Evolutionary conservation across 768 basidiomycete genomes (phyloP).

Genomic region (Suillus hirtellus): DNA sequence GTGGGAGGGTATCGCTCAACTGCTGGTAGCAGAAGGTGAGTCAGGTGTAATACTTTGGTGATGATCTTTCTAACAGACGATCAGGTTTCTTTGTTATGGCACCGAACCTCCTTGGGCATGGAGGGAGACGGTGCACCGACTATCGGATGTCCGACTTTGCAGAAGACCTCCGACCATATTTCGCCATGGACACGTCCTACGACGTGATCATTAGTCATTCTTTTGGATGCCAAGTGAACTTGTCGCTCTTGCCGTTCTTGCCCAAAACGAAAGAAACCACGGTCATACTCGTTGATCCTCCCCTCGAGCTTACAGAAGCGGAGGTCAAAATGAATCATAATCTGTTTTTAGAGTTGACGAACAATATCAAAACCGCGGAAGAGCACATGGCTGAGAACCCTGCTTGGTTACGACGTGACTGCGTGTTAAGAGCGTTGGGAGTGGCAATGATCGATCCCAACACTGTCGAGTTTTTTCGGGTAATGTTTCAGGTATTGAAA

Average conservation of each 20-base stretch:
- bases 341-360: background rate
- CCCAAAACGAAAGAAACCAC: conserved; percentile 13
- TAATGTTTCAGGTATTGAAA: background rate
- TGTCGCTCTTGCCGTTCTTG: conserved; percentile 20
- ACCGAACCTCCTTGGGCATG: conserved; percentile 29
- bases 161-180: conserved; percentile 15
- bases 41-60: conserved; percentile 2
- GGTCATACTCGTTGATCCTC: conserved; percentile 17
- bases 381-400: conserved; percentile 16
- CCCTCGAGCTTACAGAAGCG: conserved; percentile 1
- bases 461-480: background rate
- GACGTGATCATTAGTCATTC: conserved; percentile 25
- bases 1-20: conserved; percentile 16
- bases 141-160: background rate
- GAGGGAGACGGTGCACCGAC: conserved; percentile 1
- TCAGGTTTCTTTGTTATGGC: conserved; percentile 27
- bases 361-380: conserved; percentile 3
- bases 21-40: conserved; percentile 18
- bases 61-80: background rate
- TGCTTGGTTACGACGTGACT: conserved; percentile 19
- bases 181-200: conserved; percentile 11
- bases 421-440: conserved; percentile 13
- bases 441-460: conserved; percentile 10
- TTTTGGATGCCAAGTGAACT: conserved; percentile 16
- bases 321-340: background rate